Evolutionary conservation across 1,139 yeast genomes (phyloP).

Genomic region (Hanseniaspora gamundiae): DNA sequence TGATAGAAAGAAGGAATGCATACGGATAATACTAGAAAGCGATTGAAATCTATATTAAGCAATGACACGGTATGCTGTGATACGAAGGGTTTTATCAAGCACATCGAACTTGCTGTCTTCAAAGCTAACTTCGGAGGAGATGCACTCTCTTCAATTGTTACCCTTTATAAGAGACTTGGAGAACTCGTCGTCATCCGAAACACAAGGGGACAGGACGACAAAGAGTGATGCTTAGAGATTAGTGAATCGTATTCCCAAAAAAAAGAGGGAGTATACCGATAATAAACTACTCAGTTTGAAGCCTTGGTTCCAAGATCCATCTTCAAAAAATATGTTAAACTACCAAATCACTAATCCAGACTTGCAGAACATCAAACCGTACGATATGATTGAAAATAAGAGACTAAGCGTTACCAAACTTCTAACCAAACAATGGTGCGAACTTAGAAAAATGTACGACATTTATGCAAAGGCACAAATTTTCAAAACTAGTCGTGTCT

Average conservation of each 20-base stretch:
- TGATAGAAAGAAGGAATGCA: no score
- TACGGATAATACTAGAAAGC: no score
- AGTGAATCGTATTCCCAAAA: neutral
- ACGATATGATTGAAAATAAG: neutral
- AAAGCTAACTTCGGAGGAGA: neutral
- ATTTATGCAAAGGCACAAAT: constrained; percentile 30
- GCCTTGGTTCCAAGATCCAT: neutral
- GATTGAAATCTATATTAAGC: no score
- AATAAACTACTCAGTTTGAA: neutral
- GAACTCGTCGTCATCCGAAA: neutral
- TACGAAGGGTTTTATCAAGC: neutral
- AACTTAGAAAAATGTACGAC: constrained; percentile 34
- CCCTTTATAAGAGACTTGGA: neutral
- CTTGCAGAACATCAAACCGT: neutral
- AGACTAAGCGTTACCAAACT: constrained; percentile 37
- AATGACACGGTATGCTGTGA: neutral
- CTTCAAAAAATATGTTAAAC: neutral
- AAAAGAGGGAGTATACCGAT: neutral
- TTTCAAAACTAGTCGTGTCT: constrained; percentile 25
- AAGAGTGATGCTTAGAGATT: neutral
- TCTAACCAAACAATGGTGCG: constrained; percentile 41
- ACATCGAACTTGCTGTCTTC: neutral
- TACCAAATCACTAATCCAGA: neutral
- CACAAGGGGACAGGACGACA: neutral
- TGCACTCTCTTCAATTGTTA: neutral